Conservation (phyloP, 345 rosid species). For the Eucalyptus pauciflora region DNA sequence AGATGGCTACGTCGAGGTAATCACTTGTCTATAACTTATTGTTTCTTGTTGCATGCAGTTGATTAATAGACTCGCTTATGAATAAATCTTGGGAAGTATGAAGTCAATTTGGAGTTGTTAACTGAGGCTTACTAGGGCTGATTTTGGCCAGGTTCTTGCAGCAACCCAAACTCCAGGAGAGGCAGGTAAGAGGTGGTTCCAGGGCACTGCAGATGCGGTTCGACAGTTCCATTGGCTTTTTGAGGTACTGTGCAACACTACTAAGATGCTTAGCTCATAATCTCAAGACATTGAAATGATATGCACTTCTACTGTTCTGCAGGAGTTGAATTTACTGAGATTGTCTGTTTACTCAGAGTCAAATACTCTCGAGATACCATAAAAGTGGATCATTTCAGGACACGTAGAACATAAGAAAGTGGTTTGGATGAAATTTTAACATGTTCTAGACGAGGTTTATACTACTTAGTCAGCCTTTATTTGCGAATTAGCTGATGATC, state of each 20-base stretch:
- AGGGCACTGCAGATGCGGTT: constrained; percentile 96
- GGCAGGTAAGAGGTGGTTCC: constrained; percentile 87
- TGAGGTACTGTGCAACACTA: constrained; percentile 33
- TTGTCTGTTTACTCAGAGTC: background rate
- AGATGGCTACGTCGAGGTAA: constrained; percentile 83
- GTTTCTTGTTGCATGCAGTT: background rate
- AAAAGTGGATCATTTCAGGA: background rate
- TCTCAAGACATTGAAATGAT: background rate
- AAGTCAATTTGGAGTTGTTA: background rate
- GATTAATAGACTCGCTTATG: background rate
- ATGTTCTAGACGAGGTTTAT: background rate
- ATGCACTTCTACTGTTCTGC: background rate
- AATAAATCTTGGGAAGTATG: background rate
- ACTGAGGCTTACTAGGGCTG: background rate
- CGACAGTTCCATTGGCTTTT: constrained; percentile 97
- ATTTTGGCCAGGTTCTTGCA: constrained; percentile 48
- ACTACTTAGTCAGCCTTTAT: background rate
- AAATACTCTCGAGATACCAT: background rate
- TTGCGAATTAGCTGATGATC: background rate
- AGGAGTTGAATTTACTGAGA: background rate
- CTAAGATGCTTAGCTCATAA: background rate
- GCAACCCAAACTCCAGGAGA: constrained; percentile 98
- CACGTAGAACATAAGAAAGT: background rate
- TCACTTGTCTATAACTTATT: background rate
- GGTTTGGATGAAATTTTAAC: background rate